Evolutionary conservation across 139 green algal genomes (phyloP).

Genomic region (Tetraselmis striata): DNA sequence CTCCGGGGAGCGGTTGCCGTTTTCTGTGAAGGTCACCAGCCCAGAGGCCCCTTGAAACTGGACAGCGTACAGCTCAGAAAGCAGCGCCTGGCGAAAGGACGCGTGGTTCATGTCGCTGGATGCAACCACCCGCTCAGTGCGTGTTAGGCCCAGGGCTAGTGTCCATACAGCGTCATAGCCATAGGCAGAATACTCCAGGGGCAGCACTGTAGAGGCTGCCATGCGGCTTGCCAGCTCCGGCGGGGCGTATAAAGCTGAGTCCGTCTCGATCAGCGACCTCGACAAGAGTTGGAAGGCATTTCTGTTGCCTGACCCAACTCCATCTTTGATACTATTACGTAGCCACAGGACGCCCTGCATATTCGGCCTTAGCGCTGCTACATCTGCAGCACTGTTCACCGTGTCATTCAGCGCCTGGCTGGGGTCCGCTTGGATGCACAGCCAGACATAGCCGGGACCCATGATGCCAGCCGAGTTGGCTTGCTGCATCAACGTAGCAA

Average conservation of each 20-base stretch:
- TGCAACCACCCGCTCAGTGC: not conserved
- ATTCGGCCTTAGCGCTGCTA: not conserved
- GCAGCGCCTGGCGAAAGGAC: not conserved
- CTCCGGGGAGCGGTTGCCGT: not conserved
- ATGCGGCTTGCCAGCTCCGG: not conserved
- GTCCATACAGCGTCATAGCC: not conserved
- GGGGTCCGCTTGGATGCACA: not conserved
- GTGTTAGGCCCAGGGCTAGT: not conserved
- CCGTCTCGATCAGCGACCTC: not conserved
- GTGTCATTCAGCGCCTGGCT: not conserved
- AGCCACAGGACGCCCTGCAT: not conserved
- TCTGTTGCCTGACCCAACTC: not conserved
- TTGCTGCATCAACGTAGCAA: not conserved
- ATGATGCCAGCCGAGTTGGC: not conserved
- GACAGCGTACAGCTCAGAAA: not conserved
- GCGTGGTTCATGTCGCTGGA: not conserved
- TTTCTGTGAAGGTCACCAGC: not conserved
- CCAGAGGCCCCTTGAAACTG: not conserved
- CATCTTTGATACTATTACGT: not conserved
- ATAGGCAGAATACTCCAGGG: not conserved
- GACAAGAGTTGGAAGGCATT: not conserved
- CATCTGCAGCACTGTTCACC: not conserved
- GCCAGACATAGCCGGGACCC: not conserved
- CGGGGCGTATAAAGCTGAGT: not conserved
- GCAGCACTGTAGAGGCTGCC: not conserved